These are phyloP conservation scores for Iris macrosiphon DNA, from an alignment of 106 monocot genomes.

Conservation along the genomic window DNA sequence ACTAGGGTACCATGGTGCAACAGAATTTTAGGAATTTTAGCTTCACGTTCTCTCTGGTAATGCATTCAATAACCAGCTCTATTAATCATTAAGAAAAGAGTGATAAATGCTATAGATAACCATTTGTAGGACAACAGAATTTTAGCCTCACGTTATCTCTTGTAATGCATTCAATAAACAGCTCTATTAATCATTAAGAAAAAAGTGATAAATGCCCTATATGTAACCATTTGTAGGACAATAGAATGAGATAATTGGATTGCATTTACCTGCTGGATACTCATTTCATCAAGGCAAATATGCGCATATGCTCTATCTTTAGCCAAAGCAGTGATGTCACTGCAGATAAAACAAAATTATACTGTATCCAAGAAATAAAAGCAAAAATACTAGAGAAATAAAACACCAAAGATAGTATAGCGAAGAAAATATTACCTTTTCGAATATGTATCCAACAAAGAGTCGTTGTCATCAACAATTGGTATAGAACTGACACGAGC, in stretches of 20 bases:
- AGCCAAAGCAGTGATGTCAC: conserved; percentile 96
- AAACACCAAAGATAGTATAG: background rate
- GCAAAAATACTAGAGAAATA: background rate
- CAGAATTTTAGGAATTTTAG: too few species aligned
- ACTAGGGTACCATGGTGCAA: too few species aligned
- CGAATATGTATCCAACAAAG: conserved; percentile 83
- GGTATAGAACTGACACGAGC: conserved; percentile 92
- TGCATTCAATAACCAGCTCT: too few species aligned
- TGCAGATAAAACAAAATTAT: conserved; percentile 22
- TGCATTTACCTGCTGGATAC: conserved; percentile 65
- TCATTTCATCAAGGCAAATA: conserved; percentile 66
- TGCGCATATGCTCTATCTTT: conserved; percentile 74
- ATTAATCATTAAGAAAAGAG: background rate
- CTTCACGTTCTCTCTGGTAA: too few species aligned
- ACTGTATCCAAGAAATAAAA: background rate
- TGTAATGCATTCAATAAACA: too few species aligned
- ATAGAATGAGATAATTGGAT: background rate
- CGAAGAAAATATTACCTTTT: conserved; percentile 56
- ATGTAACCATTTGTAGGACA: background rate
- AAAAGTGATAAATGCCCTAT: background rate
- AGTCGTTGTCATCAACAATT: conserved; percentile 87
- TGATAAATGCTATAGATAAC: background rate
- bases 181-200: background rate
- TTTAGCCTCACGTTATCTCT: too few species aligned
- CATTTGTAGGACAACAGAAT: background rate